Evolutionary conservation across 768 basidiomycete species (phyloP).

Genomic region (Lactarius sanguifluus): DNA sequence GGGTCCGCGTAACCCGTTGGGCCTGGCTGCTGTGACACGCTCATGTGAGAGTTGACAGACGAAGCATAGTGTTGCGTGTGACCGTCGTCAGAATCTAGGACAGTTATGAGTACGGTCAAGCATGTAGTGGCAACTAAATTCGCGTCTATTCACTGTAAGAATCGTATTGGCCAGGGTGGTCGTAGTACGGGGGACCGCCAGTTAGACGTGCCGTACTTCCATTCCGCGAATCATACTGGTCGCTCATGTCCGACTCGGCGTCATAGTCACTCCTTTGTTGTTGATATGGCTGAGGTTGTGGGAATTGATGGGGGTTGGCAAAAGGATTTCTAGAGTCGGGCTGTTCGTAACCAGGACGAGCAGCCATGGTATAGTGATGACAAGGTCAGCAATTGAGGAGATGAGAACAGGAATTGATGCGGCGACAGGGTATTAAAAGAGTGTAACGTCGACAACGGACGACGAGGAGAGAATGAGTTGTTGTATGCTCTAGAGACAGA

Average conservation of each 20-base stretch:
- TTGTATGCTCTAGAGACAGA: constrained; percentile 3
- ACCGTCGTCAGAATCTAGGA: constrained; percentile 36
- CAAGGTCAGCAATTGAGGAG: constrained; percentile 16
- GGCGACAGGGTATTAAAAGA: constrained; percentile 23
- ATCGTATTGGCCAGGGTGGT: constrained; percentile 29
- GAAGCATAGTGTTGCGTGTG: constrained; percentile 36
- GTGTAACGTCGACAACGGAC: constrained; percentile 16
- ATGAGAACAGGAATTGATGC: constrained; percentile 12
- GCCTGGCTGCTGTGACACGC: constrained; percentile 27
- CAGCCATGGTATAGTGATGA: constrained; percentile 35
- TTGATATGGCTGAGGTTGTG: constrained; percentile 21
- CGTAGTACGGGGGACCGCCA: constrained; percentile 13
- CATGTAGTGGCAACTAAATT: not conserved
- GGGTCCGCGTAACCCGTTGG: constrained; percentile 49
- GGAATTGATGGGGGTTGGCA: constrained; percentile 32
- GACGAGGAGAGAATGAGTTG: constrained; percentile 7
- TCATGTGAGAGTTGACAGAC: constrained; percentile 40
- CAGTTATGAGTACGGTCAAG: constrained; percentile 22
- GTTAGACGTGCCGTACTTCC: constrained; percentile 29
- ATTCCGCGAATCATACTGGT: constrained; percentile 29
- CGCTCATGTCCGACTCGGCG: constrained; percentile 30
- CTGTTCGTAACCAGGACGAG: constrained; percentile 37
- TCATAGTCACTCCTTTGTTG: constrained; percentile 31
- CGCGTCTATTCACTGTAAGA: constrained; percentile 25
- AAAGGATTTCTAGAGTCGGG: constrained; percentile 38